phyloP scores from a whole-genome alignment of 305 asterid species.

The Striga hermonthica region DNA sequence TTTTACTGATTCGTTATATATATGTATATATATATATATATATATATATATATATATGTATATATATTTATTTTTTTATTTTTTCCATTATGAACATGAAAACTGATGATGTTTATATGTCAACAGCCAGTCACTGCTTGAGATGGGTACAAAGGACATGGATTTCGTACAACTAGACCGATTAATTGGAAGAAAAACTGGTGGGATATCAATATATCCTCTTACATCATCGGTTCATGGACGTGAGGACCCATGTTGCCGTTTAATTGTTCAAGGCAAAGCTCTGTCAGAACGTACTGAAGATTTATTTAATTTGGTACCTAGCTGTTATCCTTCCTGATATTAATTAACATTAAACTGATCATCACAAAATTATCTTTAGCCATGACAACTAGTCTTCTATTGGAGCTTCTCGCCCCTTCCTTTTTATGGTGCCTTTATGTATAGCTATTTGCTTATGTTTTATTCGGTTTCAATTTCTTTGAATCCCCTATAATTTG shows the following conservation, averaged over 20 bases:
- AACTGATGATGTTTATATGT: slow-evolving; percentile 35
- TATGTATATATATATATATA: too few relatives aligned
- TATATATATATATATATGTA: too few relatives aligned
- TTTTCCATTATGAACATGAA: slow-evolving; percentile 17
- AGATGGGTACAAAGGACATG: slow-evolving; percentile 96
- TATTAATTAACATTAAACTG: slow-evolving; percentile 19
- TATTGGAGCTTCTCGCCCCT: too few relatives aligned
- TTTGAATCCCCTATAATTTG: too few relatives aligned
- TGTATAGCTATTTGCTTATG: too few relatives aligned
- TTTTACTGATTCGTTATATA: not conserved
- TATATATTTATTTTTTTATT: slow-evolving; percentile 1
- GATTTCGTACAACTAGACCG: slow-evolving; percentile 92
- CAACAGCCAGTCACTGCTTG: slow-evolving; percentile 89
- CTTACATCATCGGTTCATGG: slow-evolving; percentile 82
- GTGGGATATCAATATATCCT: slow-evolving; percentile 93
- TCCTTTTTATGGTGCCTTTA: too few relatives aligned
- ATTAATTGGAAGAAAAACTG: slow-evolving; percentile 95
- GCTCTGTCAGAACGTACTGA: slow-evolving; percentile 86
- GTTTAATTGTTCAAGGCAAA: slow-evolving; percentile 83
- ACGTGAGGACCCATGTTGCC: slow-evolving; percentile 71
- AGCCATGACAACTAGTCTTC: not conserved
- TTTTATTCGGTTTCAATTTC: too few relatives aligned
- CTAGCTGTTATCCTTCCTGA: slow-evolving; percentile 22
- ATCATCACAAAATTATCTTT: slow-evolving; percentile 9
- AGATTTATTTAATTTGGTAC: slow-evolving; percentile 89